phyloP scores from a whole-genome alignment of 495 filamentous ascomycete species.

The Podospora pseudopauciseta region DNA sequence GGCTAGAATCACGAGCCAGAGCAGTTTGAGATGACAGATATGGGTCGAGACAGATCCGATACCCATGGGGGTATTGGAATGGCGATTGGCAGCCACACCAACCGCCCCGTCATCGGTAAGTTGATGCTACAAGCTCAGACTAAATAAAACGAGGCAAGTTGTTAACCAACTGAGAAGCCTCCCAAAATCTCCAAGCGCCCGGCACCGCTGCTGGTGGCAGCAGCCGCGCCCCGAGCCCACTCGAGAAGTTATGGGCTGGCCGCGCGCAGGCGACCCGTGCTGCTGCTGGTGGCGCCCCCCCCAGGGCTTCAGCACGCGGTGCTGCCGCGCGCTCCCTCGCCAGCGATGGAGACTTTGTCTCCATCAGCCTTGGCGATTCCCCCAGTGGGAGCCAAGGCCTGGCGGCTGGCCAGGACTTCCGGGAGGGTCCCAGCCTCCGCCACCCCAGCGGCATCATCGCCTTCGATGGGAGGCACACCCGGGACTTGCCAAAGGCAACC shows the following conservation, averaged over 20 bases:
- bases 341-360: background rate
- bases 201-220: background rate
- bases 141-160: too few species aligned
- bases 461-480: constrained; percentile 13
- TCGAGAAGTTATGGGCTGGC: background rate
- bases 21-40: background rate
- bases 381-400: background rate
- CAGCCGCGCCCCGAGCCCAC: background rate
- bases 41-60: background rate
- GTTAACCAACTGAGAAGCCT: background rate
- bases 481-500: constrained; percentile 18
- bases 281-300: background rate
- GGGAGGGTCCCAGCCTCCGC: background rate
- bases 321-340: background rate
- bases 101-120: background rate
- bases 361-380: too few species aligned
- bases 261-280: background rate
- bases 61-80: background rate
- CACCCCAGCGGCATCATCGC: background rate
- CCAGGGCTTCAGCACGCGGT: background rate
- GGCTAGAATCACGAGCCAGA: background rate
- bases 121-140: background rate
- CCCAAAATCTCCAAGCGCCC: background rate
- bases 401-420: background rate
- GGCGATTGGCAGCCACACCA: background rate